phyloP scores from a whole-genome alignment of 805 yeast species.

The Wickerhamiella vanderwaltii region DNA sequence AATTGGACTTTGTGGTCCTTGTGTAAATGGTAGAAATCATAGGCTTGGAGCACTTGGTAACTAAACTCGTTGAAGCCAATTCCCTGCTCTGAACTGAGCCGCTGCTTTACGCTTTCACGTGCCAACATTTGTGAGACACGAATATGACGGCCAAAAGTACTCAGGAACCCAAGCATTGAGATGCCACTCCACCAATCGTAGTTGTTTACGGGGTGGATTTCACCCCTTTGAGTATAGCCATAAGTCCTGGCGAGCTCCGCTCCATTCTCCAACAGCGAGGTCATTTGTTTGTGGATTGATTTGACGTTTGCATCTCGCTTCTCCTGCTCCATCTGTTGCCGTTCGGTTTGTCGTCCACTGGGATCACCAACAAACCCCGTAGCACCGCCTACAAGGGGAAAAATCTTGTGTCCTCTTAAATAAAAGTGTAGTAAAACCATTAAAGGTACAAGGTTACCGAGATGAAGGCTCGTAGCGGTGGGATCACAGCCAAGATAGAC shows the following conservation, averaged over 20 bases:
- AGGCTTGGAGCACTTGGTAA: conserved; percentile 87
- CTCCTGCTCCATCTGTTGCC: conserved; percentile 43
- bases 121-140: conserved; percentile 79
- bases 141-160: conserved; percentile 62
- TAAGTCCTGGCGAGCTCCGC: conserved; percentile 47
- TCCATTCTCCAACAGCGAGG: conserved; percentile 48
- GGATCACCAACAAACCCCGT: conserved; percentile 97
- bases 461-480: conserved; percentile 74
- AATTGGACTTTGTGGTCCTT: conserved; percentile 45
- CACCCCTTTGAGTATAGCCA: conserved; percentile 30
- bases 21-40: conserved; percentile 76
- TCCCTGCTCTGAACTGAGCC: conserved; percentile 59
- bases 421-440: conserved; percentile 75
- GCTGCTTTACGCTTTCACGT: conserved; percentile 70
- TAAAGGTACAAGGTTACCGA: conserved; percentile 83
- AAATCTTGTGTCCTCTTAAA: conserved; percentile 72
- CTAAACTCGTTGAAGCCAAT: conserved; percentile 90
- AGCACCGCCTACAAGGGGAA: conserved; percentile 64
- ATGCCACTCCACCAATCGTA: conserved; percentile 77
- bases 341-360: conserved; percentile 74
- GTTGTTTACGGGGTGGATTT: conserved; percentile 45
- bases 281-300: conserved; percentile 51
- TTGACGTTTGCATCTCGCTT: conserved; percentile 45
- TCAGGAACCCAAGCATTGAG: conserved; percentile 63
- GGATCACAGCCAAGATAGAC: conserved; percentile 96